Evolutionary conservation across 306 rosid species (phyloP), one percentile per base, ranked within the genome.

Genomic region (Ormosia emarginata): DNA sequence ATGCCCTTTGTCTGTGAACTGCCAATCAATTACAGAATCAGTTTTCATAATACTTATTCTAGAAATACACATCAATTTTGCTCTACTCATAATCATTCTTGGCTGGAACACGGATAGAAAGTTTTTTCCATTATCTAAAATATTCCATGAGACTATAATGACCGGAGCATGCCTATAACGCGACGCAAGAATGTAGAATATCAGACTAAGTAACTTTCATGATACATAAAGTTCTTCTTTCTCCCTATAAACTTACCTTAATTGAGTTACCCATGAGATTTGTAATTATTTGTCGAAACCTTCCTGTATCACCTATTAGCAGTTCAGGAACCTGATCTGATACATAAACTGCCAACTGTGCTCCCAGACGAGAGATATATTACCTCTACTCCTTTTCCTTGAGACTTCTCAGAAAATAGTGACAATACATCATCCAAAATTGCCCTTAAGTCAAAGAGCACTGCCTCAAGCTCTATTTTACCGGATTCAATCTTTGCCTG

Each of bases 261-360:
- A 94, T 88, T 5, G 98, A 94, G 85, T 94, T 94, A 55, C 97
- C 97, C 90, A 94, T 87, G 61, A 94, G 97, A 88, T 92, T 94
- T 39, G 94, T 94, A 72, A 94, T 88, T 65, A 94, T 94, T 83
- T 94, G 98, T 37, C 95, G 92, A 88, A 94, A 94, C 87, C 97
- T 85, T 85, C 95, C 94, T 2, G 95, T 95, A 87, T 94, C 98
- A 59, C 98, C 98, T 43, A 90, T 87, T 71, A 94, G 89, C 83
- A 87, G 84, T 80, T 88, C 90, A 47, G 98, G 98, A 87, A 94
- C 97, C 79, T 53, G 89, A 77, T 92, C 97, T 43, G 98, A 94
- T 56, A 94, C 89, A 84, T 85, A 94, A 46, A 90, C 98, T 49
- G 94, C 97, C 85, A 94, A 79, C 97, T 94, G 92, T 80, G 75